Percentiles rank a stretch among this genome's conserved stretches.
phyloP scores from a whole-genome alignment of 78 protist species.

The Chrysochromulina tobinii region DNA sequence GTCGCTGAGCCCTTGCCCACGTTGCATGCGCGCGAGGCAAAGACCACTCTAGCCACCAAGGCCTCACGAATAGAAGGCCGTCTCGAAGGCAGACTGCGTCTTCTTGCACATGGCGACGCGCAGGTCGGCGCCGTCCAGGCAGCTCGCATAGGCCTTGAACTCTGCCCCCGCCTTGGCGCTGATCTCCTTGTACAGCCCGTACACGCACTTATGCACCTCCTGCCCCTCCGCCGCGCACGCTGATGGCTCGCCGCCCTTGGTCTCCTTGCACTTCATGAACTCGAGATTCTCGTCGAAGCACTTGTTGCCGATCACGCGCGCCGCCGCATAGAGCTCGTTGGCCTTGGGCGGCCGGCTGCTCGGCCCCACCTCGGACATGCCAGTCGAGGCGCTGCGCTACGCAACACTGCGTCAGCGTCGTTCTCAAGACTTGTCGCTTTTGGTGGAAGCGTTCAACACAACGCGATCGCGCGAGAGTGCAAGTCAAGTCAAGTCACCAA shows the following conservation, averaged over 20 bases:
- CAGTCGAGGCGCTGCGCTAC: no score
- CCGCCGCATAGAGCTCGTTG: slow-evolving; percentile 5
- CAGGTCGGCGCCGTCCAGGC: background rate
- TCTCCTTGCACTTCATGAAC: background rate
- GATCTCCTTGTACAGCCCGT: background rate
- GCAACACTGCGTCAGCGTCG: no score
- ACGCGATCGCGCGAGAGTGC: no score
- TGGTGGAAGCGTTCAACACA: no score
- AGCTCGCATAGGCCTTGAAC: background rate
- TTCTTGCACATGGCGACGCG: background rate
- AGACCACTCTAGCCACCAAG: no score
- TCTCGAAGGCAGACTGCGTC: background rate
- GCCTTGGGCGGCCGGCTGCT: background rate
- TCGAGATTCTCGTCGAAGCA: background rate
- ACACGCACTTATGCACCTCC: background rate
- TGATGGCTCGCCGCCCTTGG: background rate
- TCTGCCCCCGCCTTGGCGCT: background rate
- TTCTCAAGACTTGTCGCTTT: no score
- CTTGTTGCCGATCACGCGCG: background rate
- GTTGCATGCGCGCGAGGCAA: no score
- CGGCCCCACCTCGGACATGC: background rate
- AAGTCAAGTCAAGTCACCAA: no score
- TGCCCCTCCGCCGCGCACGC: background rate
- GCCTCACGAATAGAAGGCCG: background rate
- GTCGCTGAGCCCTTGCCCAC: no score